phyloP scores from a whole-genome alignment of 176 grass and related monocot genomes.

The Lolium perenne region DNA sequence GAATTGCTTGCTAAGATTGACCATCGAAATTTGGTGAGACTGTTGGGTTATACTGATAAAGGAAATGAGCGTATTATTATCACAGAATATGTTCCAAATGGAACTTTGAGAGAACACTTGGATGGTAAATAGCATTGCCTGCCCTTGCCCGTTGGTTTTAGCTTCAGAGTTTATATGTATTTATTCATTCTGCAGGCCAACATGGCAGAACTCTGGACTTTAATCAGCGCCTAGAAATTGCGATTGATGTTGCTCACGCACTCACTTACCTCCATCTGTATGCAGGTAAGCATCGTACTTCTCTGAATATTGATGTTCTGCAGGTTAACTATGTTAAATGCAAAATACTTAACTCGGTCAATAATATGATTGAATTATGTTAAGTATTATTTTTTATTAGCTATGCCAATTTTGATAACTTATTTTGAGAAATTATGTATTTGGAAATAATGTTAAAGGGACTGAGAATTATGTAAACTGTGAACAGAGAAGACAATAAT shows the following conservation, averaged over 20 bases:
- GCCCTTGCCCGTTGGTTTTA: constrained; percentile 14
- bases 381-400: not conserved
- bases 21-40: constrained; percentile 94
- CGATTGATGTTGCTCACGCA: constrained; percentile 95
- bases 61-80: constrained; percentile 98
- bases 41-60: constrained; percentile 86
- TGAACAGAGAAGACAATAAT: constrained; percentile 98
- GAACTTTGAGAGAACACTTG: constrained; percentile 92
- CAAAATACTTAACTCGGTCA: not conserved
- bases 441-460: not conserved
- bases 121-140: constrained; percentile 72
- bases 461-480: constrained; percentile 38
- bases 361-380: not conserved
- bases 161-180: constrained; percentile 28
- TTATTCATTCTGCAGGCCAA: constrained; percentile 61
- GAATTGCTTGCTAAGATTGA: constrained; percentile 97
- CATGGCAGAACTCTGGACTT: constrained; percentile 88
- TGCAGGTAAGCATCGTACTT: constrained; percentile 65
- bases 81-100: constrained; percentile 95
- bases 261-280: constrained; percentile 98
- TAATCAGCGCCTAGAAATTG: constrained; percentile 93
- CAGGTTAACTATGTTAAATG: constrained; percentile 4
- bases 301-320: constrained; percentile 1
- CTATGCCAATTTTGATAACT: not conserved
- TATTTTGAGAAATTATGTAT: constrained; percentile 7